Conservation (phyloP, 805 yeast species). For the Danielia oregonensis region DNA sequence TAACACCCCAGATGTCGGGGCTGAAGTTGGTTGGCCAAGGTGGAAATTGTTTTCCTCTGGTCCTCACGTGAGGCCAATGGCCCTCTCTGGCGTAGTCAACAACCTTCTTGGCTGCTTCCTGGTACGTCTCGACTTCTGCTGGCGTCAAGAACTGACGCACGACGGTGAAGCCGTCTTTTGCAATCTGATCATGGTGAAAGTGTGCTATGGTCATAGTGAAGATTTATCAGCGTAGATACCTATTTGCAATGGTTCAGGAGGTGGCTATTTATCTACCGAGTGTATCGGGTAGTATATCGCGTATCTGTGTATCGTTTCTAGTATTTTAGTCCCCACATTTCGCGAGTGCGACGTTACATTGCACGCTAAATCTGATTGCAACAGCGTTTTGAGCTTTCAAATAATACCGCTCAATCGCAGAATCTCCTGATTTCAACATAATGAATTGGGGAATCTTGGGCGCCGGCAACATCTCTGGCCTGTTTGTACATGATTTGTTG, state of each 20-base stretch:
- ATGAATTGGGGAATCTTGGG: constrained; percentile 49
- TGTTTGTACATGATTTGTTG: constrained; percentile 38
- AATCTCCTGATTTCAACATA: too few species aligned
- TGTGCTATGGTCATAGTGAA: constrained; percentile 13
- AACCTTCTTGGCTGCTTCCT: constrained; percentile 32
- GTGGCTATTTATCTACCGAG: too few species aligned
- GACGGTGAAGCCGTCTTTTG: constrained; percentile 34
- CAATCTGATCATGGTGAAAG: constrained; percentile 33
- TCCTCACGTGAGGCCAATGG: constrained; percentile 46
- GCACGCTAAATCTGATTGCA: too few species aligned
- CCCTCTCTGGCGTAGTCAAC: constrained; percentile 44
- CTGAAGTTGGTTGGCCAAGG: constrained; percentile 52
- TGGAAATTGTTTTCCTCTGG: constrained; percentile 52
- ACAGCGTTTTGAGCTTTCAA: too few species aligned
- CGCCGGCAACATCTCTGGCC: constrained; percentile 46
- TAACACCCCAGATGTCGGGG: constrained; percentile 53
- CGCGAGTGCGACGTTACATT: constrained; percentile 3
- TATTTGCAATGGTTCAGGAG: too few species aligned
- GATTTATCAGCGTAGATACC: too few species aligned
- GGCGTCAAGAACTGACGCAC: constrained; percentile 37
- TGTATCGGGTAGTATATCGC: too few species aligned
- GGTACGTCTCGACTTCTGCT: constrained; percentile 36
- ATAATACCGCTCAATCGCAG: too few species aligned
- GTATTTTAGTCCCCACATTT: too few species aligned
- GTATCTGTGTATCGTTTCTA: too few species aligned